phyloP scores from a whole-genome alignment of 768 basidiomycete genomes.

The Suillus luteus region DNA sequence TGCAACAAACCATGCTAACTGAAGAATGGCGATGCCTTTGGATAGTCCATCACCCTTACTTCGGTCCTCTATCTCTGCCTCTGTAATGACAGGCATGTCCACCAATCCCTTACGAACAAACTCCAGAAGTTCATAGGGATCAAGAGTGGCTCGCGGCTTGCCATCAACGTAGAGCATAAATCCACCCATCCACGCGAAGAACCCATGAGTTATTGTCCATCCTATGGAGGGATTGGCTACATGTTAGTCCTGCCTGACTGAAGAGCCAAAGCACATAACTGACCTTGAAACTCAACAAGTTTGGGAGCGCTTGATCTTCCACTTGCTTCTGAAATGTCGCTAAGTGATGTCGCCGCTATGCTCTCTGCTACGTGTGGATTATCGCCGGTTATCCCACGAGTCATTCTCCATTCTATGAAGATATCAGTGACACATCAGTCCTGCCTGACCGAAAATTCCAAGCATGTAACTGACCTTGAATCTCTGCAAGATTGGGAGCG shows the following conservation, averaged over 20 bases:
- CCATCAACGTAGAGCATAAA: conserved; percentile 16
- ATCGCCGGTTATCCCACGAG: too few species aligned
- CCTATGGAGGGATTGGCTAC: background rate
- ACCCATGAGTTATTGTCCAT: conserved; percentile 19
- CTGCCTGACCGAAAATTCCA: too few species aligned
- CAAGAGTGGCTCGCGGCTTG: conserved; percentile 7
- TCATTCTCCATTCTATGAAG: too few species aligned
- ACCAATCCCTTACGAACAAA: background rate
- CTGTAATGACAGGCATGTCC: background rate
- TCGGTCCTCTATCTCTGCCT: conserved; percentile 30
- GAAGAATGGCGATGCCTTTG: conserved; percentile 34
- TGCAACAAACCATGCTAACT: conserved; percentile 37
- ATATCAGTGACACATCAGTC: too few species aligned
- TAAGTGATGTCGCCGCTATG: too few species aligned
- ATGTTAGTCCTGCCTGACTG: background rate
- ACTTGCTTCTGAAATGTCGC: background rate
- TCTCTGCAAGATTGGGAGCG: too few species aligned
- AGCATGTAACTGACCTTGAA: too few species aligned
- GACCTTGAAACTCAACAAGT: background rate
- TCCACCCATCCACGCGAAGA: conserved; percentile 26
- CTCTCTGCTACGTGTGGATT: too few species aligned
- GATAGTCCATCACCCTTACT: conserved; percentile 36
- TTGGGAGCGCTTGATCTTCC: background rate
- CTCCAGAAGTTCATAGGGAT: background rate
- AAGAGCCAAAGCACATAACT: background rate